Conservation (phyloP, 2,329 filamentous ascomycete species). For the Cladophialophora chaetospira region DNA sequence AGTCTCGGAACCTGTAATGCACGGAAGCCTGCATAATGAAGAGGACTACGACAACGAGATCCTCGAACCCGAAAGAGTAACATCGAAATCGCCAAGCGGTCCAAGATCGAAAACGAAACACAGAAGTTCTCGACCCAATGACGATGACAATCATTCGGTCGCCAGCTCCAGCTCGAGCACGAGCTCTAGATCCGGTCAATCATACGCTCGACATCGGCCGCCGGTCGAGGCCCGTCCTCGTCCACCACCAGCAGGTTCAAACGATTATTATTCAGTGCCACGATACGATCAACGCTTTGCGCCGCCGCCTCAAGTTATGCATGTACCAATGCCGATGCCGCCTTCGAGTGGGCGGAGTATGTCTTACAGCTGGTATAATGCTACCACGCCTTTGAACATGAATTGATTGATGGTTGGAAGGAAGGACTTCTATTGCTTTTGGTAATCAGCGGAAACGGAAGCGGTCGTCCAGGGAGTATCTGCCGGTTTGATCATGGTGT, state of each 20-base stretch:
- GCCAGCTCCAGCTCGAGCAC: constrained; percentile 1
- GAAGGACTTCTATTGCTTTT: background rate
- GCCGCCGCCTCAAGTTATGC: background rate
- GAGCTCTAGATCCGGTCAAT: constrained; percentile 5
- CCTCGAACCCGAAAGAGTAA: background rate
- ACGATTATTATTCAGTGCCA: background rate
- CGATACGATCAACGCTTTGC: background rate
- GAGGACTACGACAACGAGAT: background rate
- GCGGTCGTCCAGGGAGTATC: background rate
- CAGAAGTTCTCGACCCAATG: background rate
- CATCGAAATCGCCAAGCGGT: background rate
- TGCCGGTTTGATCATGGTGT: background rate
- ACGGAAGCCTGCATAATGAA: background rate
- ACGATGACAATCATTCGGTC: background rate
- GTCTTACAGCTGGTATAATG: constrained; percentile 31
- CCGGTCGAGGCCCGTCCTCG: background rate
- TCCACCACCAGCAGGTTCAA: background rate
- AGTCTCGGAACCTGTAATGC: constrained; percentile 19
- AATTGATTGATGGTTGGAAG: background rate
- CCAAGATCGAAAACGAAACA: background rate
- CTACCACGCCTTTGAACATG: constrained; percentile 27
- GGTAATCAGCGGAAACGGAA: background rate
- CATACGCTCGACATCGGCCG: background rate
- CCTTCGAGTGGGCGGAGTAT: constrained; percentile 18
- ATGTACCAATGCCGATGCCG: background rate